A percentile compares a stretch with the other conserved stretches of the same genome.
Evolutionary conservation across 768 basidiomycete species (phyloP).

Genomic region (Lactarius sp.): DNA sequence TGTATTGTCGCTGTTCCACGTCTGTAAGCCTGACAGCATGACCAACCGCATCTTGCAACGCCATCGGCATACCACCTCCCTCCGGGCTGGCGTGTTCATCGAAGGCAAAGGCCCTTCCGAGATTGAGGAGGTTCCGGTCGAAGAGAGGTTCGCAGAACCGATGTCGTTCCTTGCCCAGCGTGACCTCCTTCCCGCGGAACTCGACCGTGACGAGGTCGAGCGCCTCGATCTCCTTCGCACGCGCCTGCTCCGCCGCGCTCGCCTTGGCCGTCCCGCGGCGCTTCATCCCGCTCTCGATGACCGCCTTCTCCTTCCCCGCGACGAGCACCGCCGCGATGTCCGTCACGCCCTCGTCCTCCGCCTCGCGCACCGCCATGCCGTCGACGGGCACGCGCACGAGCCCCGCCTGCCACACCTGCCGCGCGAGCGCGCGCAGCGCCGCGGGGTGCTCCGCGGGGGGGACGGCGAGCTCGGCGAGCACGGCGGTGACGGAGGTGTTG

Average conservation of each 20-base stretch:
- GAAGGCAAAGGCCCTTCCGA: conserved; percentile 15
- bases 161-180: conserved; percentile 84
- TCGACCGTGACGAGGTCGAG: conserved; percentile 74
- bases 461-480: conserved; percentile 49
- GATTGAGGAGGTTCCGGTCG: conserved; percentile 55
- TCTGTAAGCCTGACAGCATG: conserved; percentile 57
- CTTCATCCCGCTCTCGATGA: conserved; percentile 82
- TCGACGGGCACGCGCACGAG: conserved; percentile 72
- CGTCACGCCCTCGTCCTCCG: conserved; percentile 80
- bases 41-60: conserved; percentile 66
- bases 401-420: conserved; percentile 57
- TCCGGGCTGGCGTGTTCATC: conserved; percentile 26
- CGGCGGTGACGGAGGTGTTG: conserved; percentile 58
- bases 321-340: conserved; percentile 89
- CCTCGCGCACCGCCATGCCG: conserved; percentile 40
- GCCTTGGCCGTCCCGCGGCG: conserved; percentile 68
- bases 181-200: conserved; percentile 66
- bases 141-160: conserved; percentile 89
- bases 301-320: conserved; percentile 85
- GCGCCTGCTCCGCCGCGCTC: conserved; percentile 73
- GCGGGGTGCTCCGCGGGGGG: conserved; percentile 30
- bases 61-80: conserved; percentile 31
- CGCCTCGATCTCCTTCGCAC: conserved; percentile 77
- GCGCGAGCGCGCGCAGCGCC: conserved; percentile 58
- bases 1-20: conserved; percentile 59